These are phyloP conservation scores for Fraxinus latifolia DNA, from an alignment of 305 asterid species.

Conservation along the genomic window DNA sequence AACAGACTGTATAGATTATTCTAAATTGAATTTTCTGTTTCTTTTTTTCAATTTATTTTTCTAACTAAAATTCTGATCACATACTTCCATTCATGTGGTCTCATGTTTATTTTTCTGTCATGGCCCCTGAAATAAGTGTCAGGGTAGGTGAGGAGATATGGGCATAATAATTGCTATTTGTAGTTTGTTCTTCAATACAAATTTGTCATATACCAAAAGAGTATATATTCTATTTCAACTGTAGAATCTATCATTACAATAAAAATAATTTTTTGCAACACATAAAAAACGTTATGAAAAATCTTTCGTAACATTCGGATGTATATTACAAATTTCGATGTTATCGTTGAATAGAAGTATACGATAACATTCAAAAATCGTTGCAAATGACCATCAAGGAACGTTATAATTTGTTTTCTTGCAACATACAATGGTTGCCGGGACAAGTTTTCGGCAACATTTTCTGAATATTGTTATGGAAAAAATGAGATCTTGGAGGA, in stretches of 20 bases:
- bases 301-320: too few relatives aligned
- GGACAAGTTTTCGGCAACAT: too few relatives aligned
- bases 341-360: too few relatives aligned
- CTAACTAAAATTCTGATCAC: not conserved
- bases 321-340: too few relatives aligned
- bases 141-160: not conserved
- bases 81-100: not conserved
- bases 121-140: not conserved
- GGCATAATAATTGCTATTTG: not conserved
- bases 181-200: not conserved
- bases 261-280: too few relatives aligned
- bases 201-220: not conserved
- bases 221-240: not conserved
- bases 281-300: too few relatives aligned
- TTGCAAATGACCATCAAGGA: too few relatives aligned
- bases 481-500: not conserved
- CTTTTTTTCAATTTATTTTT: not conserved
- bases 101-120: not conserved
- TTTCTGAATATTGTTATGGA: too few relatives aligned
- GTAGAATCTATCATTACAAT: not conserved
- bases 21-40: not conserved
- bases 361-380: too few relatives aligned
- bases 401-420: too few relatives aligned
- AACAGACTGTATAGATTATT: not conserved
- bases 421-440: too few relatives aligned